Evolutionary conservation across 371 early-diverging fungal species (phyloP).

Genomic region (Paraphysoderma sedebokerense): DNA sequence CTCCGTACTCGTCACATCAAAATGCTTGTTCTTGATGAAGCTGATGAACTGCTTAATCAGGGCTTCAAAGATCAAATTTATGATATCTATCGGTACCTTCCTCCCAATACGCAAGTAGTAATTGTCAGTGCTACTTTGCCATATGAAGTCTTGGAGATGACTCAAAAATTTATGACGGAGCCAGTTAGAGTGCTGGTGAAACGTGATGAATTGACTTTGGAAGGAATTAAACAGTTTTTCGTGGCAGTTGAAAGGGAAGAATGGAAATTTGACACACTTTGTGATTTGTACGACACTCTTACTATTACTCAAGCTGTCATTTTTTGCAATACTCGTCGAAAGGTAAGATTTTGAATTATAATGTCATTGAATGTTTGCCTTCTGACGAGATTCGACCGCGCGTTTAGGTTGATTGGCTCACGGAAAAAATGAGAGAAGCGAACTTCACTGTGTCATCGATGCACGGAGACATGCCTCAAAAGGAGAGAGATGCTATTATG

Average conservation of each 20-base stretch:
- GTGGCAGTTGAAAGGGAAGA: conserved; percentile 80
- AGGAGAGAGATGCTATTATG: conserved; percentile 94
- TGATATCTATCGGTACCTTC: conserved; percentile 73
- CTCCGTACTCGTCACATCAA: conserved; percentile 60
- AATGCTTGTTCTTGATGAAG: conserved; percentile 93
- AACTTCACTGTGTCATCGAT: conserved; percentile 91
- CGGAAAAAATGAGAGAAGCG: conserved; percentile 58
- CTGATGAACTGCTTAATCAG: conserved; percentile 88
- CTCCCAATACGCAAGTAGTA: conserved; percentile 69
- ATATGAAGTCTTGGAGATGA: conserved; percentile 74
- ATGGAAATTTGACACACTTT: conserved; percentile 78
- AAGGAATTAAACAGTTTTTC: conserved; percentile 91
- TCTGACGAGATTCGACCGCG: no score
- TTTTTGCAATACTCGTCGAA: conserved; percentile 87
- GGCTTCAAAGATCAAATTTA: conserved; percentile 94
- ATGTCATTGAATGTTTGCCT: no score
- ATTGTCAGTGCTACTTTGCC: conserved; percentile 88
- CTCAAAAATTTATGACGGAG: conserved; percentile 80
- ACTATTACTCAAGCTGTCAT: conserved; percentile 91
- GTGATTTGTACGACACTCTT: conserved; percentile 80
- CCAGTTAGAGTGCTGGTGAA: conserved; percentile 89
- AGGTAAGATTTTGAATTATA: no score
- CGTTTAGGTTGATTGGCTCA: conserved; percentile 84
- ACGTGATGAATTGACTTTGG: conserved; percentile 89
- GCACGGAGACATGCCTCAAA: conserved; percentile 92